Evolutionary conservation across 352 stramenopile species (phyloP).

Genomic region (Aphanomyces astaci): DNA sequence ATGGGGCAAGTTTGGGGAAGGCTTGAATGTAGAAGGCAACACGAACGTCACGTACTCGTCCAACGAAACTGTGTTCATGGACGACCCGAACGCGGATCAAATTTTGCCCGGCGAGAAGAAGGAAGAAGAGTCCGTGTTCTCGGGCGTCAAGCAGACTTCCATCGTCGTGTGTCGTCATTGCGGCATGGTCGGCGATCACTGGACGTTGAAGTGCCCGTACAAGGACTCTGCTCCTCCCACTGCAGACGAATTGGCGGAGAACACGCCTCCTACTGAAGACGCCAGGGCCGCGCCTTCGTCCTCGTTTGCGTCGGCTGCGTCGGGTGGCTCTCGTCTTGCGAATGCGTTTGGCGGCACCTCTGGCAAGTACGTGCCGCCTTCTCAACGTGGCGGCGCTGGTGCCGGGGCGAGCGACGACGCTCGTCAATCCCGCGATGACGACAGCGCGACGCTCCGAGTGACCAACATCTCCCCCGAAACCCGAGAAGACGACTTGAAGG

Average conservation of each 20-base stretch:
- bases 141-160: constrained; percentile 79
- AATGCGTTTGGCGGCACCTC: constrained; percentile 50
- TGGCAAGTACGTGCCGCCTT: constrained; percentile 80
- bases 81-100: constrained; percentile 83
- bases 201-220: constrained; percentile 88
- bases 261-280: constrained; percentile 53
- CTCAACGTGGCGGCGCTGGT: constrained; percentile 49
- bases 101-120: constrained; percentile 82
- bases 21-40: constrained; percentile 55
- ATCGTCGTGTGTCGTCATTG: constrained; percentile 86
- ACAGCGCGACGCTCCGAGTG: constrained; percentile 93
- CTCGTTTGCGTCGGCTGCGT: constrained; percentile 27
- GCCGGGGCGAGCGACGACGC: constrained; percentile 30
- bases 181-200: constrained; percentile 86
- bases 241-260: constrained; percentile 63
- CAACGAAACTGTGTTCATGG: constrained; percentile 61
- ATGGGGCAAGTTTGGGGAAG: constrained; percentile 79
- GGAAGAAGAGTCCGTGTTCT: constrained; percentile 83
- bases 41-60: constrained; percentile 84
- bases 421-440: constrained; percentile 36
- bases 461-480: constrained; percentile 99
- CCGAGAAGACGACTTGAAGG: constrained; percentile 96
- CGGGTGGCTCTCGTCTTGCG: constrained; percentile 32
- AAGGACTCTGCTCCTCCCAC: constrained; percentile 56
- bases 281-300: constrained; percentile 24